phyloP scores from a whole-genome alignment of 2,329 filamentous ascomycete genomes.

The Monosporascus sp. region DNA sequence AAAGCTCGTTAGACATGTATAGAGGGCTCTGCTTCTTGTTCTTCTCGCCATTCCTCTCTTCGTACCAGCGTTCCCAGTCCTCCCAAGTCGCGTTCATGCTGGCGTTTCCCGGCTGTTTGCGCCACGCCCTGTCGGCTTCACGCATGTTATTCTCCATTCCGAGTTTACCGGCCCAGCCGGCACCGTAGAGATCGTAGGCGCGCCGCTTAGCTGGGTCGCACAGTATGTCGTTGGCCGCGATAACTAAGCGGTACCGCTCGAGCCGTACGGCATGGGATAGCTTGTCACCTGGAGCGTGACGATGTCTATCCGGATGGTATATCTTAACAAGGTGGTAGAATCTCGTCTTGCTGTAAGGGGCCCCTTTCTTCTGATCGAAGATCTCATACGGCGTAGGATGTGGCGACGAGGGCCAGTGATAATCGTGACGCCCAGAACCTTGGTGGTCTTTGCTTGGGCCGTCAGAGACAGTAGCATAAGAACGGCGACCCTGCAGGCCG shows the following conservation, averaged over 20 bases:
- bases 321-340: slow-evolving; percentile 93
- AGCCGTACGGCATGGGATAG: slow-evolving; percentile 59
- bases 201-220: slow-evolving; percentile 72
- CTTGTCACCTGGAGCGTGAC: slow-evolving; percentile 33
- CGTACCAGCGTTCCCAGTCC: slow-evolving; percentile 84
- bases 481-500: slow-evolving; percentile 2
- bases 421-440: slow-evolving; percentile 7
- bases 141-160: slow-evolving; percentile 41
- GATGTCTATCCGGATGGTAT: slow-evolving; percentile 79
- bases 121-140: slow-evolving; percentile 42
- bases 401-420: slow-evolving; percentile 40
- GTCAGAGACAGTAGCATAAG: slow-evolving; percentile 22
- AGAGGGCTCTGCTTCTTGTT: slow-evolving; percentile 48
- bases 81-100: slow-evolving; percentile 90
- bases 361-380: slow-evolving; percentile 52
- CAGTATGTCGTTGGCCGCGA: slow-evolving; percentile 83
- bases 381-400: slow-evolving; percentile 87
- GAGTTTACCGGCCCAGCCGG: slow-evolving; percentile 66
- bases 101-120: slow-evolving; percentile 39
- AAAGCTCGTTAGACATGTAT: slow-evolving; percentile 74
- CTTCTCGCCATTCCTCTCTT: slow-evolving; percentile 40
- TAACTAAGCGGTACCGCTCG: slow-evolving; percentile 86
- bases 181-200: slow-evolving; percentile 75
- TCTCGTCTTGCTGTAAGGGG: slow-evolving; percentile 72
- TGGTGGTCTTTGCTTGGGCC: slow-evolving; percentile 11